phyloP scores from a whole-genome alignment of 2,329 filamentous ascomycete genomes.

The Acephala macrosclerotiorum region DNA sequence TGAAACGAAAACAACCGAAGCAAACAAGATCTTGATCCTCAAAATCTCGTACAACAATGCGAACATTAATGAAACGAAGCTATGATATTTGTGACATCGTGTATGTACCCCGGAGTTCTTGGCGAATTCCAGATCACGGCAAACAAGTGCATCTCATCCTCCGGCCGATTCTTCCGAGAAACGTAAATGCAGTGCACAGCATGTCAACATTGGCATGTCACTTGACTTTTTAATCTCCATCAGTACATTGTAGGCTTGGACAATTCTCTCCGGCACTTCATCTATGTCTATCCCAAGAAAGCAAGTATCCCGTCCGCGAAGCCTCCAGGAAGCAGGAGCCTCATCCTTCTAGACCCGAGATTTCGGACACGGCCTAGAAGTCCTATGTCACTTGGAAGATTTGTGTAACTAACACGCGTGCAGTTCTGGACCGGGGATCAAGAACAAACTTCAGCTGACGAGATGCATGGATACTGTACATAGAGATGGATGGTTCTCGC shows the following conservation, averaged over 20 bases:
- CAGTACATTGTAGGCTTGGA: not conserved
- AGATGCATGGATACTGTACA: not conserved
- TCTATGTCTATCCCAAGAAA: not conserved
- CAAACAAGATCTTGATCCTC: not conserved
- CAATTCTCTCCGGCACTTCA: not conserved
- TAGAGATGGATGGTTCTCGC: not conserved
- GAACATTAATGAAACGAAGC: not conserved
- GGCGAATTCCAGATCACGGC: not conserved
- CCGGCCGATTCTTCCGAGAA: not conserved
- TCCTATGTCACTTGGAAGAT: not conserved
- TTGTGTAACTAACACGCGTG: not conserved
- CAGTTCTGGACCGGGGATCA: not conserved
- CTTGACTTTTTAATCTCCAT: not conserved
- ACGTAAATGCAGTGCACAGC: not conserved
- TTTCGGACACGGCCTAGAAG: not conserved
- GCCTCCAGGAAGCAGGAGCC: not conserved
- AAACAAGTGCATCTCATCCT: conserved; percentile 1
- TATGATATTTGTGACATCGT: not conserved
- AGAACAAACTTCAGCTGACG: not conserved
- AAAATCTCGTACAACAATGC: not conserved
- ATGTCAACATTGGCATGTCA: not conserved
- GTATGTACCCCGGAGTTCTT: conserved; percentile 7
- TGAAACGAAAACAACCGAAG: conserved; percentile 1
- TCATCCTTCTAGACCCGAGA: not conserved
- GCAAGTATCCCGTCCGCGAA: not conserved